Evolutionary conservation across 2,329 filamentous ascomycete genomes (phyloP), one percentile per base, ranked within the genome.

Genomic region (Pleomassaria siparia): DNA sequence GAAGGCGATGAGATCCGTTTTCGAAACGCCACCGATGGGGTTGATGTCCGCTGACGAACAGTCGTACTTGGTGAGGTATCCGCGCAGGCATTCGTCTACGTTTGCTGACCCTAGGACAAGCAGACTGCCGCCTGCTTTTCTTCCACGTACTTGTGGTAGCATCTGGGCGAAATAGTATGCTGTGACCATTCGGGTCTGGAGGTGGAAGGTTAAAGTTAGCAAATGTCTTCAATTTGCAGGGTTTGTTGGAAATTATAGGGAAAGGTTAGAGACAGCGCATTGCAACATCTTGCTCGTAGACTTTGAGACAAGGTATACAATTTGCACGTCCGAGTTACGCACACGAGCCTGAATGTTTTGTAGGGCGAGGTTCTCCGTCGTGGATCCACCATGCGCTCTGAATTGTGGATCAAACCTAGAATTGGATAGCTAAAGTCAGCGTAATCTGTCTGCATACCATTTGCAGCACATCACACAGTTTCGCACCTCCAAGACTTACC

Each of bases 21-120:
- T 90, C 47, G 74, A 78, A 47, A 84, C 81, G 10, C 70, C 70
- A 20, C 76, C 84, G 42, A 87, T 85, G 3, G 84, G 84, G 56
- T 86, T 72, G 52, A 72, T 73, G 56, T 76, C 74, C 13, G 75
- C 75, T n/a, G 66, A 71, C 7, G 62, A 70, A 59, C 79, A 82
- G 63, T 88, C 86, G 60, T 88, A 88, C 69, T 89, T 88, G n/a
- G 86, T 89, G 18, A 87, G 73, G 64, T 88, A 71, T 24, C 76
- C 78, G 22, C 78, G 72, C 21, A 82, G 68, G 50, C 72, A 74
- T 56, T 81, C 80, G 37, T 56, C 54, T 3, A 88, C 85, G 58
- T 89, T 89, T 1, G 82, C 83, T 16, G 77, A 81, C 13, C 84
- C 86, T 0, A 90, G 75, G 0, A 90, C 84, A 2, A 90, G 74